Evolutionary conservation across 2,329 filamentous ascomycete species (phyloP), one percentile per base, ranked within the genome.

Genomic region (Ilyonectria destructans): DNA sequence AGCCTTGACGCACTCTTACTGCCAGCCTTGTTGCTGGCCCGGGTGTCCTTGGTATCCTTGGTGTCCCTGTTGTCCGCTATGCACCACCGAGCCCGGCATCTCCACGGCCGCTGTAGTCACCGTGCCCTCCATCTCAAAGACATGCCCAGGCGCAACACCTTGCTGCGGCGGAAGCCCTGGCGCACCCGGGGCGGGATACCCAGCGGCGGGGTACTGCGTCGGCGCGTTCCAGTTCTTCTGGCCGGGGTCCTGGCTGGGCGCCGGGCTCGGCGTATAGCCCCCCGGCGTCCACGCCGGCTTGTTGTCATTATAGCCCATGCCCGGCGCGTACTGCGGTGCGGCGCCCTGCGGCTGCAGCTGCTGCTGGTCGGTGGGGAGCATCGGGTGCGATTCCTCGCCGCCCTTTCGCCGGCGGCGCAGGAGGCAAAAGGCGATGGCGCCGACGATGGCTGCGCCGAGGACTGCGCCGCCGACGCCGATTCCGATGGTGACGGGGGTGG

Each of bases 381-480:
- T 81, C 0, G 78, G 77, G 46, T 78, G 71, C 2, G 73, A 67
- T 58, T 80, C 80, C 7, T 77, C 77, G 23, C 54, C 65, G 52
- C 54, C 73, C 58, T 72, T 75, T 62, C 69, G 72, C 26, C 74
- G 75, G 19, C 81, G 75, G 3, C 77, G 77, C 55, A 80, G 62
- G 49, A 78, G 66, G 62, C 76, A 75, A 65, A 77, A 69, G 15
- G 74, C 62, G 1, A 77, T 19, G 0, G 55, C 70, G 2, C 73
- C 74, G 6, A 81, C 71, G 19, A 74, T 54, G 1, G 71, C 74
- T 35, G 80, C 69, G 35, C 80, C 80, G 2, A 57, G 76, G 3
- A 74, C 60, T 1, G 79, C 77, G 3, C 79, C 76, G 12, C 83
- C 84, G 0, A 82, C 78, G 6, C 80, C 83, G 10, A 86, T 77